These are phyloP conservation scores for Colletotrichum ledebouriae DNA, from an alignment of 2,329 filamentous ascomycete species.

Conservation along the genomic window DNA sequence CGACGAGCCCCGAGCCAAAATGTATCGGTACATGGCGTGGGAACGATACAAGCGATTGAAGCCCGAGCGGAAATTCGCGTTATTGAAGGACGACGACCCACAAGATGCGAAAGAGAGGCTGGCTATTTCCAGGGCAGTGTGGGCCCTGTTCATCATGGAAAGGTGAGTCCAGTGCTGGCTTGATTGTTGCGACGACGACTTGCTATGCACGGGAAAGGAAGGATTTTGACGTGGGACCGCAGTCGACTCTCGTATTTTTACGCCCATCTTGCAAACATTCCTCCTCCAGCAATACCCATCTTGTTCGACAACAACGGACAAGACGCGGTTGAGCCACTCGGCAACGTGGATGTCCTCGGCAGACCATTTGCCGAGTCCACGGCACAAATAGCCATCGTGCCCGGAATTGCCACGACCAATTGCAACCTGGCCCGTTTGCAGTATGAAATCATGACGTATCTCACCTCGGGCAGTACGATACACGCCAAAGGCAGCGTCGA, in stretches of 20 bases:
- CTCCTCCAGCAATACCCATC: conserved; percentile 30
- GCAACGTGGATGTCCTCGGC: conserved; percentile 35
- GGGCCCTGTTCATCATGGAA: conserved; percentile 38
- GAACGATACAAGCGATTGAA: conserved; percentile 38
- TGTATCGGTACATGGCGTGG: conserved; percentile 40
- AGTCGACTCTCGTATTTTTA: conserved; percentile 40
- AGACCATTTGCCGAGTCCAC: conserved; percentile 9
- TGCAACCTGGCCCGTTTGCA: conserved; percentile 26
- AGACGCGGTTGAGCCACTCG: conserved; percentile 20
- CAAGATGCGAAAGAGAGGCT: conserved; percentile 20
- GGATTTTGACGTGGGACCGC: neutral
- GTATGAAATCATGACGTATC: conserved; percentile 36
- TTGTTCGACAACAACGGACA: conserved; percentile 29
- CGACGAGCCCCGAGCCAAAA: conserved; percentile 34
- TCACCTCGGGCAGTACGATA: conserved; percentile 23
- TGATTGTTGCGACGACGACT: no score
- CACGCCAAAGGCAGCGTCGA: conserved; percentile 26
- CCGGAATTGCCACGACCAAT: conserved; percentile 28
- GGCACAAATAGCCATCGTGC: conserved; percentile 1
- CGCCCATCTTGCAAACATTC: conserved; percentile 18
- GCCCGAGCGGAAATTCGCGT: conserved; percentile 25
- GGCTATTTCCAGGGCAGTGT: conserved; percentile 25
- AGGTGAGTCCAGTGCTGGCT: conserved; percentile 13
- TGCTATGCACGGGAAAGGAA: no score
- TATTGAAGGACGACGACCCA: conserved; percentile 13